These are phyloP conservation scores for Pythium brachiatum DNA, from an alignment of 352 stramenopile species.

Conservation along the genomic window DNA sequence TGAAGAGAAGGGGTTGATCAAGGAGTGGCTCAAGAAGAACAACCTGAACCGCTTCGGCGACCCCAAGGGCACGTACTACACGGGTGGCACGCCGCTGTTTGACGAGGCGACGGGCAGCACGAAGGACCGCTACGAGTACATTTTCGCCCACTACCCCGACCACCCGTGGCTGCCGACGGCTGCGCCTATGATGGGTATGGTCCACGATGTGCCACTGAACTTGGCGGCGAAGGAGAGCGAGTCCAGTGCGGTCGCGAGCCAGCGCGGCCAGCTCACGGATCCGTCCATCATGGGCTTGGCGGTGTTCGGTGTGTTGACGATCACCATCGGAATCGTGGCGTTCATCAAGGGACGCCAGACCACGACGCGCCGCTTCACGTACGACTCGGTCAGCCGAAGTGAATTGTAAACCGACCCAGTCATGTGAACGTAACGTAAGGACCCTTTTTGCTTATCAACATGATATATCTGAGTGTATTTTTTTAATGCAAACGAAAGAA, in stretches of 20 bases:
- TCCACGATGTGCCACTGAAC: conserved; percentile 15
- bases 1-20: conserved; percentile 52
- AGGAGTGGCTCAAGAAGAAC: conserved; percentile 57
- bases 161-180: conserved; percentile 47
- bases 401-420: conserved; percentile 21
- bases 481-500: no score
- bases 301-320: conserved; percentile 28
- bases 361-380: conserved; percentile 40
- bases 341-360: conserved; percentile 32
- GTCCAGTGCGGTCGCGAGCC: background rate
- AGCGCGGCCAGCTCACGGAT: conserved; percentile 6
- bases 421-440: background rate
- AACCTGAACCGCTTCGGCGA: conserved; percentile 67
- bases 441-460: no score
- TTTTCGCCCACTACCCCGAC: conserved; percentile 47
- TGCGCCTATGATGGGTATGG: conserved; percentile 22
- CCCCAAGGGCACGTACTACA: conserved; percentile 50
- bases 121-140: conserved; percentile 68
- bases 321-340: conserved; percentile 34
- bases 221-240: conserved; percentile 18
- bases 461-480: no score
- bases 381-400: conserved; percentile 47
- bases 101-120: conserved; percentile 57
- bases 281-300: conserved; percentile 21
- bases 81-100: conserved; percentile 77